Evolutionary conservation across 176 grass and related monocot species (phyloP).

Genomic region (Rhynchospora pubera): DNA sequence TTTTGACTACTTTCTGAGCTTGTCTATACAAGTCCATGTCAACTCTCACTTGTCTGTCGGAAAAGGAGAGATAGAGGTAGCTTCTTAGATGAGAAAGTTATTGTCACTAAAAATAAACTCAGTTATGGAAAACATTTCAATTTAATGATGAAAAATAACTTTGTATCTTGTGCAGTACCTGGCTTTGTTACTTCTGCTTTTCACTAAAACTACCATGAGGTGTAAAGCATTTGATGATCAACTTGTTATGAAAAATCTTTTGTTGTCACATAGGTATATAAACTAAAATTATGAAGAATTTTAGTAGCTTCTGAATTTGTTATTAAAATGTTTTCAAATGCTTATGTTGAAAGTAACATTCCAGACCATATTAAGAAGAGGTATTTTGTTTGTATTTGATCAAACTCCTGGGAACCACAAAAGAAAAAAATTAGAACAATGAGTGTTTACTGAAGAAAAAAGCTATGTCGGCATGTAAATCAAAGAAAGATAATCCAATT

Average conservation of each 20-base stretch:
- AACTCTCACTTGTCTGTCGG: neutral
- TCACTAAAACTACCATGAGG: neutral
- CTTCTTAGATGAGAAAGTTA: neutral
- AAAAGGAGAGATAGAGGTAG: conserved; percentile 5
- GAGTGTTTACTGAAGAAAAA: neutral
- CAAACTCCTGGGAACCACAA: neutral
- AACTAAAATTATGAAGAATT: neutral
- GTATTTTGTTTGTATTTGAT: neutral
- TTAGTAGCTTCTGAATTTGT: neutral
- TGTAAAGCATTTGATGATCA: neutral
- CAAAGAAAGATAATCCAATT: neutral
- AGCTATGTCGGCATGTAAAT: neutral
- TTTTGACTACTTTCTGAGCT: conserved; percentile 14
- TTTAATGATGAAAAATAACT: too few species aligned
- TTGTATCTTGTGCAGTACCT: neutral
- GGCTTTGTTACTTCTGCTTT: neutral
- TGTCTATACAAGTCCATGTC: conserved; percentile 14
- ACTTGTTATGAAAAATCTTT: neutral
- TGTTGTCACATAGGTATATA: neutral
- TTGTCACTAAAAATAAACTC: neutral
- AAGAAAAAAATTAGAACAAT: neutral
- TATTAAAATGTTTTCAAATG: neutral
- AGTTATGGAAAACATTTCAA: neutral
- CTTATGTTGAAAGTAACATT: neutral
- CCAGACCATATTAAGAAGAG: neutral